Conservation (phyloP, 768 basidiomycete species). For the Rhizopogon sp. region DNA sequence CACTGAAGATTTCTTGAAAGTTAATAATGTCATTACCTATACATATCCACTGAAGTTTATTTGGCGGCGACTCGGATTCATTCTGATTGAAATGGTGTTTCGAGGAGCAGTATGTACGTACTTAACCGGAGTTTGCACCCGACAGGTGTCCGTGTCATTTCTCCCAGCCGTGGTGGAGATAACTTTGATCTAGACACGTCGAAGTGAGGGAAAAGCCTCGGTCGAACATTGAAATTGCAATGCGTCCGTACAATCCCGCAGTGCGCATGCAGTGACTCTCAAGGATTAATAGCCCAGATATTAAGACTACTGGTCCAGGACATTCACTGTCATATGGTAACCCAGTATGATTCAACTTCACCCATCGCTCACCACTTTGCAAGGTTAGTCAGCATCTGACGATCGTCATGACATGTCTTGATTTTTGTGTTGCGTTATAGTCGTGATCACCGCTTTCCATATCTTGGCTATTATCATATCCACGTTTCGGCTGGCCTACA, state of each 20-base stretch:
- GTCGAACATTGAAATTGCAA: not conserved
- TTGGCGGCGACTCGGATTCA: no score
- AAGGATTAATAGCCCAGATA: no score
- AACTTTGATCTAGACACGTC: not conserved
- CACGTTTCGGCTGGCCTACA: slow-evolving; percentile 2
- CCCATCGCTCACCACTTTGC: not conserved
- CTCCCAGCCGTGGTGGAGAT: not conserved
- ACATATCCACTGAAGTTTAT: no score
- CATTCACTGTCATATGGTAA: not conserved
- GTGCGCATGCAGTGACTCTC: not conserved
- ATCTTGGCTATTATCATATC: not conserved
- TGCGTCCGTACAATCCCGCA: not conserved
- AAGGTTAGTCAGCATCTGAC: not conserved
- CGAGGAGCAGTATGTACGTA: no score
- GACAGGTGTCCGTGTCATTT: not conserved
- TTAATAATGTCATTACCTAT: no score
- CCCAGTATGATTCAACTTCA: not conserved
- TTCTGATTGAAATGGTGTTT: no score
- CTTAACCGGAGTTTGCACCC: no score
- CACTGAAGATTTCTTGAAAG: no score
- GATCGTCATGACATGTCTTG: not conserved
- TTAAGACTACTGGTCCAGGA: not conserved
- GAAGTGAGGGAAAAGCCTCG: not conserved
- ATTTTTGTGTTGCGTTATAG: not conserved
- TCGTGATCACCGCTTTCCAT: not conserved